Evolutionary conservation across 176 grass and related monocot species (phyloP), one percentile per base, ranked within the genome.

Genomic region (Cenchrus fungigraminus): DNA sequence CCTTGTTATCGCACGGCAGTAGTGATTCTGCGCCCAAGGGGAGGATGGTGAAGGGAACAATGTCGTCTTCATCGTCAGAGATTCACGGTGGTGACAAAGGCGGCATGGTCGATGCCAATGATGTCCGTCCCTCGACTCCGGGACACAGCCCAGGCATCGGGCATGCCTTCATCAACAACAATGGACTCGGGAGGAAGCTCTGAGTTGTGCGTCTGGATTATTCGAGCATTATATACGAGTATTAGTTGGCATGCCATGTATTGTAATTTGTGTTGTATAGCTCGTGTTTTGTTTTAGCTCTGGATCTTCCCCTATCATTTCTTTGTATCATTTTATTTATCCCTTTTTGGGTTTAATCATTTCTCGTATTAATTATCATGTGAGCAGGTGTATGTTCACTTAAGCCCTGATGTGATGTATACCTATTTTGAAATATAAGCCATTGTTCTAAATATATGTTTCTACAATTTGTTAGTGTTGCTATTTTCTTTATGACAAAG

Each of bases 71-170:
- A 3, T 79, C 72, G 2, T 79, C 75, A 1, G 69, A 47, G 28
- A 57, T 59, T 17, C 58, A 75, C 6, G 80, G 62, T 9, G 80
- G 62, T 9, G 61, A 83, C 43, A 9, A 78, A 12, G 43, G 59
- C 2, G 34, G 52, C 50, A 79, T 84, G 76, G 74, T 75, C 0
- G 61, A 0, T 28, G 68, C 22, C 2, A 50, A 70, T 4, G 84
- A 32, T 12, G 10, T 67, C 32, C 74, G 84, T 14, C 84, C 89
- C 53, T 69, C 68, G 2, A 46, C 25, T 52, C 68, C 74, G 0
- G 80, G 89, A 4, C 75, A 87, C 59, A 87, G 75, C n/a, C 84
- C 83, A 3, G 78, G 72, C 1, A 71, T 77, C 4, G 88, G 88
- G 4, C 88, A 90, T 45, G n/a, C 56, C 29, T 63, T 82, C 65